Percentiles rank a stretch among this genome's conserved stretches.
phyloP scores from a whole-genome alignment of 2,329 filamentous ascomycete genomes.

The Colletotrichum salicis region DNA sequence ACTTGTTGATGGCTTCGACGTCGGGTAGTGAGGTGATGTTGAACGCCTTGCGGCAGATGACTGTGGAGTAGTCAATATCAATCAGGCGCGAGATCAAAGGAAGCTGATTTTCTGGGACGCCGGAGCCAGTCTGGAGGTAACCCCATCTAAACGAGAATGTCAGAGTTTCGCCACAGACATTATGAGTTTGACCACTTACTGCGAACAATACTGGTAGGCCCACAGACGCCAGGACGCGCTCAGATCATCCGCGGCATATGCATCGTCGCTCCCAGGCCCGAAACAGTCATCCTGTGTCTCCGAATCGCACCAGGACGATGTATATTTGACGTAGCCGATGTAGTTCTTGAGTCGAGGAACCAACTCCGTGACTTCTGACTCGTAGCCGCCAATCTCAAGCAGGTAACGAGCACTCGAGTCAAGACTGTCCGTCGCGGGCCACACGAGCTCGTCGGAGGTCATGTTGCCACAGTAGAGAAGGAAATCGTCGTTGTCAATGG shows the following conservation, averaged over 20 bases:
- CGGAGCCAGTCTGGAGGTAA: conserved; percentile 78
- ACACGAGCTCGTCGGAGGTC: conserved; percentile 53
- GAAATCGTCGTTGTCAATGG: conserved; percentile 52
- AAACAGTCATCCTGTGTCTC: conserved; percentile 29
- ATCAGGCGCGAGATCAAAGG: conserved; percentile 79
- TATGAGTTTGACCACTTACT: conserved; percentile 48
- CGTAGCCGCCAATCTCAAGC: conserved; percentile 51
- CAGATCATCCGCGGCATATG: conserved; percentile 9
- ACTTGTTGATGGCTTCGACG: conserved; percentile 76
- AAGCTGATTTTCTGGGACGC: conserved; percentile 70
- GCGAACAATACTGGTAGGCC: conserved; percentile 65
- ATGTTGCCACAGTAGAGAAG: conserved; percentile 61
- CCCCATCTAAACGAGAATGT: conserved; percentile 69
- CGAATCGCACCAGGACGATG: neutral
- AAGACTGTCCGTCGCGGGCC: conserved; percentile 53
- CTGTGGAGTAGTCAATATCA: conserved; percentile 69
- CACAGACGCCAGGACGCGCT: conserved; percentile 50
- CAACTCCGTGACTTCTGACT: conserved; percentile 43
- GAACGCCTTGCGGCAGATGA: conserved; percentile 75
- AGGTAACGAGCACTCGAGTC: conserved; percentile 49
- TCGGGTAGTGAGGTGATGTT: conserved; percentile 74
- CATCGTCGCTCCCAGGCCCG: conserved; percentile 31
- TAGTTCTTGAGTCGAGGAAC: conserved; percentile 62
- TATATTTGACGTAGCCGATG: conserved; percentile 56
- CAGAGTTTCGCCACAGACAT: conserved; percentile 8